A percentile compares a stretch with the other conserved stretches of the same genome.
phyloP scores from a whole-genome alignment of 148 eudicot genomes.

The Dysphania ambrosioides region DNA sequence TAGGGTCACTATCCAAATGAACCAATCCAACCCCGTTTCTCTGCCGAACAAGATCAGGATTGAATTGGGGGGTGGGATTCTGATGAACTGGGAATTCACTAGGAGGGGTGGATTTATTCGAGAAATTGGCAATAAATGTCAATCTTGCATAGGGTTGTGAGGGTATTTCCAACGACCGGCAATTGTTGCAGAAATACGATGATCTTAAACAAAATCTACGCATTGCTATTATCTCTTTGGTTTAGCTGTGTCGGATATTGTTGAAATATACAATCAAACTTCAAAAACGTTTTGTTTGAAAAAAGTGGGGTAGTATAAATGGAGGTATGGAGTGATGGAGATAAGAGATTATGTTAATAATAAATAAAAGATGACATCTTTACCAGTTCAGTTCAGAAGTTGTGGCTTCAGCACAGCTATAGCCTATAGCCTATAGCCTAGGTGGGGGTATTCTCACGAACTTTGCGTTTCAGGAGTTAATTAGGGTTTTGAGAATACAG shows the following conservation, averaged over 20 bases:
- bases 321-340: too few relatives aligned
- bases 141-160: slow-evolving; percentile 11
- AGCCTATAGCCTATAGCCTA: too few relatives aligned
- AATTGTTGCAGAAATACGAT: slow-evolving; percentile 15
- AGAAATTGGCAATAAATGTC: slow-evolving; percentile 21
- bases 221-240: slow-evolving; percentile 29
- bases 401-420: neutral
- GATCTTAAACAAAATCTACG: slow-evolving; percentile 38
- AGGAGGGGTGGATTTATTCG: slow-evolving; percentile 11
- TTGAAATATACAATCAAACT: neutral
- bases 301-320: neutral
- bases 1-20: slow-evolving; percentile 32
- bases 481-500: too few relatives aligned
- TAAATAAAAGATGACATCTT: slow-evolving; percentile 10
- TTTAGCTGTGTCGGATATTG: too few relatives aligned
- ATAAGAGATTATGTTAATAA: neutral
- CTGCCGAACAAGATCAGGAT: slow-evolving; percentile 11
- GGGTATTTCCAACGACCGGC: slow-evolving; percentile 10
- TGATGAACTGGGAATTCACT: slow-evolving; percentile 11
- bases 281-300: neutral
- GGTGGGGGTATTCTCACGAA: too few relatives aligned
- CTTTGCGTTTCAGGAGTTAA: too few relatives aligned
- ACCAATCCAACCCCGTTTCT: slow-evolving; percentile 39
- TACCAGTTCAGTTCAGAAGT: slow-evolving; percentile 10
- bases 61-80: slow-evolving; percentile 8